Evolutionary conservation across 768 basidiomycete genomes (phyloP), one percentile per base, ranked within the genome.

Genomic region (Mrakia hoshinonis): DNA sequence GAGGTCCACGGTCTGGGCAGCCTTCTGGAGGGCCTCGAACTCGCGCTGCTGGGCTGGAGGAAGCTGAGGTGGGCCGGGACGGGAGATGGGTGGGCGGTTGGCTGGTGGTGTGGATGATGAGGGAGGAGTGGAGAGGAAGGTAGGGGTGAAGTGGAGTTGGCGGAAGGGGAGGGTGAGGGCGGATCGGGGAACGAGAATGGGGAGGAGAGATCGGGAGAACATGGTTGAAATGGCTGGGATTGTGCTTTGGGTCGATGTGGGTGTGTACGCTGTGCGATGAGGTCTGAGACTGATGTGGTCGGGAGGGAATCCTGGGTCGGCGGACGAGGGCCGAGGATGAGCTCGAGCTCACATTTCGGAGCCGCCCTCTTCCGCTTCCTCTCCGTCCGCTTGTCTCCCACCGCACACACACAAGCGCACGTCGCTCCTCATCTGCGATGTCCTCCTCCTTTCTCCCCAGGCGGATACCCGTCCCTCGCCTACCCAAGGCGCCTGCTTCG

Each of bases 11-110:
- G 73, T 73, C 62, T 73, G 73, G 15, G 74, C 75, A 10, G 67
- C 81, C 24, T 87, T 85, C 74, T 87, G 84, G 46, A 92, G 87
- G n/a, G 87, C 84, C 77, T 95, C 91, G 71, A 94, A 94, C 79
- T 93, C 90, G 67, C 85, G 86, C 77, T 95, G 92, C 70, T 90
- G 84, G 31, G 85, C 83, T 2, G 81, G 82, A 1, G 92, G 89
- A 18, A 95, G 85, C 0, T 89, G 84, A 2, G 88, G 89, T 0
- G 92, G 92, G 0, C 85, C 81, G 0, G 92, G 91, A 3, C 77
- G 76, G 29, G 64, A 68, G n/a, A 64, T 43, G n/a, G 73, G 67
- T 58, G 64, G 68, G 47, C 48, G 38, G 15, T n/a, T n/a, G 43
- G 47, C 3, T 6, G 63, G 2, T 7, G 64, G 24, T n/a, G 49